Conservation (phyloP, 306 rosid genomes). For the Castanopsis chinensis region DNA sequence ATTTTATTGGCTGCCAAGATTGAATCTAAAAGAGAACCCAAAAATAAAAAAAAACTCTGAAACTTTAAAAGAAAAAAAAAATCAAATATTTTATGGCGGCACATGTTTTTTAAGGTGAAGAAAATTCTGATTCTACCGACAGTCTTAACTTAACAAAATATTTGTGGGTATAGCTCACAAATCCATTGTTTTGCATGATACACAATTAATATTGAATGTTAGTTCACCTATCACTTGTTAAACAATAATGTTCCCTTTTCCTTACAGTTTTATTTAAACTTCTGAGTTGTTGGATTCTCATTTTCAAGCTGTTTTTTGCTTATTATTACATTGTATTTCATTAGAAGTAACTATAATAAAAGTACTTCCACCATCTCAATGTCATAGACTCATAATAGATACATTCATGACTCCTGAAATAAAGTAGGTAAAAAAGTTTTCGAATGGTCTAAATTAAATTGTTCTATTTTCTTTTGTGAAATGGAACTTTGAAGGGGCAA, state of each 20-base stretch:
- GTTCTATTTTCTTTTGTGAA: not conserved
- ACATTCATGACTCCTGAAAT: not conserved
- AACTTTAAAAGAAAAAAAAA: not conserved
- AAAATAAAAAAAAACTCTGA: not conserved
- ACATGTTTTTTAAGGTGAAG: not conserved
- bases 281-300: conserved; percentile 21
- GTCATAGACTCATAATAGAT: not conserved
- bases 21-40: not conserved
- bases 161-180: not conserved
- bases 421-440: not conserved
- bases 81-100: not conserved
- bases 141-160: not conserved
- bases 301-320: conserved; percentile 5
- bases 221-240: not conserved
- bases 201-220: not conserved
- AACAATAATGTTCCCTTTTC: not conserved
- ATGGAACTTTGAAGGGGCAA: too few relatives aligned
- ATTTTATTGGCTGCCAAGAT: not conserved
- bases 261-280: not conserved
- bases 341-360: not conserved
- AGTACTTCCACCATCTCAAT: conserved; percentile 27
- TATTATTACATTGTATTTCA: not conserved
- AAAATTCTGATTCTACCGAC: conserved; percentile 18
- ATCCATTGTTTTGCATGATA: not conserved
- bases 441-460: not conserved